Percentiles rank a stretch among this genome's conserved stretches.
phyloP scores from a whole-genome alignment of 1,284 basidiomycete genomes.

The Austropuccinia psidii region DNA sequence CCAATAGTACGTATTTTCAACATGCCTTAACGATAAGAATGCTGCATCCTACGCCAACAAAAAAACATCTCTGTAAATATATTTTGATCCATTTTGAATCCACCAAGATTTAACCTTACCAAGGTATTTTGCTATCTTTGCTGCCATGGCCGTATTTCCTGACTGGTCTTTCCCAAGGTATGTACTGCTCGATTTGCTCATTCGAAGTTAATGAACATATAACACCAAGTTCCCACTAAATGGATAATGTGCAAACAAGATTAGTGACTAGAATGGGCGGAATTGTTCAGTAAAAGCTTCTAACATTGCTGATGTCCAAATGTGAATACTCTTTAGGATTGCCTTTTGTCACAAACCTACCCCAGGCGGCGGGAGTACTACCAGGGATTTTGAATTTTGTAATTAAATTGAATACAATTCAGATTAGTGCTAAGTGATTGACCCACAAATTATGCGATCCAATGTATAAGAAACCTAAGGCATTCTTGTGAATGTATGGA shows the following conservation, averaged over 20 bases:
- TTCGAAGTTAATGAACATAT: conserved; percentile 4
- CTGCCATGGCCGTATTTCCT: conserved; percentile 17
- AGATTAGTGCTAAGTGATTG: neutral
- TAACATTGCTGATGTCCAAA: conserved; percentile 30
- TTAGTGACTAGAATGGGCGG: neutral
- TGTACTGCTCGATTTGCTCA: neutral
- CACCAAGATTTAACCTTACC: neutral
- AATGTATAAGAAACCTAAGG: conserved; percentile 27
- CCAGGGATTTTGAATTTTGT: neutral
- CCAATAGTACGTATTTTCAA: no score
- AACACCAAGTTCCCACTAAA: conserved; percentile 35
- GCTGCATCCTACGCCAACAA: no score
- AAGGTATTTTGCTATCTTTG: conserved; percentile 21
- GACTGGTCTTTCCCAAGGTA: conserved; percentile 26
- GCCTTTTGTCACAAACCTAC: neutral
- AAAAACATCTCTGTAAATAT: no score
- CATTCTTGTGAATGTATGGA: neutral
- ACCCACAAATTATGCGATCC: conserved; percentile 36
- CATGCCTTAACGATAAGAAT: no score
- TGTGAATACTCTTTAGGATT: neutral
- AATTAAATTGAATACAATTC: neutral
- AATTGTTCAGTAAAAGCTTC: neutral
- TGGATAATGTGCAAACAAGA: neutral
- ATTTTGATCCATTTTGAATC: no score
- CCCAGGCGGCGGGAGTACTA: conserved; percentile 36